Evolutionary conservation across 169 alveolate species (phyloP).

Genomic region (Plasmodium relictum): DNA sequence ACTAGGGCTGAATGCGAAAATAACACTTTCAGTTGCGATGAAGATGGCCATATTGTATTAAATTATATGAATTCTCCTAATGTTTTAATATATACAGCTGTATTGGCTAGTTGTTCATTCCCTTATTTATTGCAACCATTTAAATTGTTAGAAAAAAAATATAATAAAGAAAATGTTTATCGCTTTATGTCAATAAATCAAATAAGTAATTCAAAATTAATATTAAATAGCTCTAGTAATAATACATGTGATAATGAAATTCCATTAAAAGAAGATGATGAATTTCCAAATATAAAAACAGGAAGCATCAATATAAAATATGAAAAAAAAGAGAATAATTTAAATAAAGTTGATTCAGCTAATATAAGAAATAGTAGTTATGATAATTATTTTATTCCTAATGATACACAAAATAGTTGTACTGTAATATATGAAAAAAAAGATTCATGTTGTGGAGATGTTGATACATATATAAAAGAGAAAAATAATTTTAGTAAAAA

Average conservation of each 20-base stretch:
- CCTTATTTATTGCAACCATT: slow-evolving; percentile 83
- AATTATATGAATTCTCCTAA: slow-evolving; percentile 87
- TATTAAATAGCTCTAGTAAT: slow-evolving; percentile 46
- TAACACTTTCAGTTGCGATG: slow-evolving; percentile 57
- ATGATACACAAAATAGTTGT: neutral
- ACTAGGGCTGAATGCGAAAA: slow-evolving; percentile 85
- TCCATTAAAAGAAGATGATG: slow-evolving; percentile 8
- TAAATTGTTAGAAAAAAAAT: slow-evolving; percentile 78
- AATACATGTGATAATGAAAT: slow-evolving; percentile 6
- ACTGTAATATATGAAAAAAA: slow-evolving; percentile 8
- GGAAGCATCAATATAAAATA: neutral
- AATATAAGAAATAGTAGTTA: neutral
- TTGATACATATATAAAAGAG: neutral
- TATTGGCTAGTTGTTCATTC: slow-evolving; percentile 86
- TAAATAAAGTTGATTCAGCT: neutral
- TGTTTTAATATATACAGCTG: slow-evolving; percentile 86
- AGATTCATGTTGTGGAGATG: slow-evolving; percentile 1
- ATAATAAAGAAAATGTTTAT: slow-evolving; percentile 59
- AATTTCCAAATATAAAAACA: neutral
- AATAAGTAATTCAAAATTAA: slow-evolving; percentile 36
- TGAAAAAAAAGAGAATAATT: neutral
- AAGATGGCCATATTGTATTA: slow-evolving; percentile 80
- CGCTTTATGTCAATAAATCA: slow-evolving; percentile 47
- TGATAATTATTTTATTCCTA: neutral
- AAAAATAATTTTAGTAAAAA: too few relatives aligned